Evolutionary conservation across 148 eudicot species (phyloP), one percentile per base, ranked within the genome.

Genomic region (Silene uniflora): DNA sequence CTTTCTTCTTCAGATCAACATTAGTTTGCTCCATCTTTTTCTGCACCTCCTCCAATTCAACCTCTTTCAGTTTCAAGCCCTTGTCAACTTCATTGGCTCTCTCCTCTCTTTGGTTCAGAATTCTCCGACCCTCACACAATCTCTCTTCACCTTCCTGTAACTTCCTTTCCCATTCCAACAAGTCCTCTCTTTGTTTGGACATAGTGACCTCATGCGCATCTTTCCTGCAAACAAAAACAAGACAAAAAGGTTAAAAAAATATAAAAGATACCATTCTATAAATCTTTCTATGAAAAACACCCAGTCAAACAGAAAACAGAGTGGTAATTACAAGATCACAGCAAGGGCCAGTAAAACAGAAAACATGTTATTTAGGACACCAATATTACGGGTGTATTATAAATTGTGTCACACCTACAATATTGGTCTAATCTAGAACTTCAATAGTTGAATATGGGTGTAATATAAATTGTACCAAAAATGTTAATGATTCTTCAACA

Each of bases 131-230:
- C 81, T 95, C 99, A 61, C 90, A 90, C 78, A 95, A 77, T 80
- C 92, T 86, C 81, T 95, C 97, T 83, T 92, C 99, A 62, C 90
- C 92, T 75, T 87, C 98, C 78, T 89, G 87, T 64, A 95, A 83
- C 77, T 91, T 95, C 60, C 82, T 85, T 82, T 95, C 99, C 99
- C 99, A 92, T 73, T 87, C 98, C 63, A 87, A 87, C 80, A 95
- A 75, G 74, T 95, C 99, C 79, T 95, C 98, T 75, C 94, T 87
- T 77, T 92, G 97, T 78, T 88, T 88, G 68, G 87, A 89, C 62
- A 95, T 65, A 62, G 80, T 78, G 73, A 81, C 69, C 55, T 88
- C 92, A 63, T 87, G 91, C 18, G 87, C 84, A 55, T 95, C 97
- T 76, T 90, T 87, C 86, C 96, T 96, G 77, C 70, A 16, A 11